Evolutionary conservation across 2,329 filamentous ascomycete species (phyloP).

Genomic region (Colletotrichum karsti): DNA sequence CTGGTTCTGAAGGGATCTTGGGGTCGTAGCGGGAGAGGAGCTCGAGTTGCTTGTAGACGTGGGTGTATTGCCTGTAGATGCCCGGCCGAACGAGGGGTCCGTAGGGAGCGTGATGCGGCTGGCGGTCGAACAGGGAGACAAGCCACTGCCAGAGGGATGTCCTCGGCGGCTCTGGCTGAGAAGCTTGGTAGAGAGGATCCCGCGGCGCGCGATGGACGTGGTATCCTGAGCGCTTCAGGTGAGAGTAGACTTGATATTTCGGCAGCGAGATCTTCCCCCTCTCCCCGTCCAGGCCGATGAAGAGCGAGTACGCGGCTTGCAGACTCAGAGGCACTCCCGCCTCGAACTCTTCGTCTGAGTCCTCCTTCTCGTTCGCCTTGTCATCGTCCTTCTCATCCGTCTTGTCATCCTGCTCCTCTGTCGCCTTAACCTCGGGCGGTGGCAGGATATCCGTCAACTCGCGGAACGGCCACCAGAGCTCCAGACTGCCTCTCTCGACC

Average conservation of each 20-base stretch:
- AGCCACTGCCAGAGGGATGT: conserved; percentile 62
- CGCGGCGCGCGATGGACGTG: conserved; percentile 75
- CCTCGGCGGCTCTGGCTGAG: conserved; percentile 13
- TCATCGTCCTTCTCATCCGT: conserved; percentile 34
- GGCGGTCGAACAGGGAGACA: conserved; percentile 51
- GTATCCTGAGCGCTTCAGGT: conserved; percentile 85
- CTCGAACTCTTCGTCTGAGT: conserved; percentile 58
- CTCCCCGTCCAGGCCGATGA: conserved; percentile 76
- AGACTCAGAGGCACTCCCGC: conserved; percentile 85
- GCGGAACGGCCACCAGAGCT: conserved; percentile 81
- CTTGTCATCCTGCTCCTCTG: conserved; percentile 31
- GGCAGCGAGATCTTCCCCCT: conserved; percentile 73
- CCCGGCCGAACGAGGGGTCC: conserved; percentile 70
- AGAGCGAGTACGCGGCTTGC: conserved; percentile 87
- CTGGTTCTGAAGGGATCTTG: conserved; percentile 36
- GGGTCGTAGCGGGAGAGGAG: conserved; percentile 78
- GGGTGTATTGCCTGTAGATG: conserved; percentile 71
- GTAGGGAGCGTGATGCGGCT: conserved; percentile 41
- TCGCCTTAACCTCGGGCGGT: conserved; percentile 34
- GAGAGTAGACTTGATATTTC: conserved; percentile 87
- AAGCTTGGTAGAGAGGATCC: neutral
- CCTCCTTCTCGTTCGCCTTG: conserved; percentile 35
- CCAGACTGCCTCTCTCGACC: conserved; percentile 85
- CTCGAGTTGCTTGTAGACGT: conserved; percentile 80
- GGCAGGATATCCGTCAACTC: conserved; percentile 60